phyloP scores from a whole-genome alignment of 768 basidiomycete species.

The Boletus eberwhitei region DNA sequence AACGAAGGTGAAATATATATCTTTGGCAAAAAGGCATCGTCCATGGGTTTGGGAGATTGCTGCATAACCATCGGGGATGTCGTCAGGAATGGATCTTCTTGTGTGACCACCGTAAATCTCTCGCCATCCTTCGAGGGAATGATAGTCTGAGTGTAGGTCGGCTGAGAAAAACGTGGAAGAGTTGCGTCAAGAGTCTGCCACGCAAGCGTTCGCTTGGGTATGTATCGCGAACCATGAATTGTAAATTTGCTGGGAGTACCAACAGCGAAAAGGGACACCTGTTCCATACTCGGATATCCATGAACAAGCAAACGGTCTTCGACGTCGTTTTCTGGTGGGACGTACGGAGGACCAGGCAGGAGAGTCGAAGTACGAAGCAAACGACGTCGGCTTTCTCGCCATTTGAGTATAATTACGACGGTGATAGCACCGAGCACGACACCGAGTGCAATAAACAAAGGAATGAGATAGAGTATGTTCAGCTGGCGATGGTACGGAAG shows the following conservation, averaged over 20 bases:
- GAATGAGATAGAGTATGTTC: constrained; percentile 28
- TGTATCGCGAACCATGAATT: constrained; percentile 28
- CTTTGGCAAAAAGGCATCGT: constrained; percentile 1
- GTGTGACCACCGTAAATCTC: constrained; percentile 19
- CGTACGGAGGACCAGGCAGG: constrained; percentile 27
- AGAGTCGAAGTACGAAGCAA: constrained; percentile 16
- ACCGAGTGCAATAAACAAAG: constrained; percentile 27
- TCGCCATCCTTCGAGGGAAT: constrained; percentile 25
- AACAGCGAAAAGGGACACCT: constrained; percentile 22
- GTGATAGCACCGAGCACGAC: constrained; percentile 22
- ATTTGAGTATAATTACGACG: constrained; percentile 7
- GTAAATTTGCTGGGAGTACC: constrained; percentile 30
- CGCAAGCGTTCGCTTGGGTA: constrained; percentile 8
- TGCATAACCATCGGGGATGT: not conserved
- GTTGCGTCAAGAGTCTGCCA: constrained; percentile 7
- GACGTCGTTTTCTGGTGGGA: constrained; percentile 15
- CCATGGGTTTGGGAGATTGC: not conserved
- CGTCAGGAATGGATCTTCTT: constrained; percentile 23
- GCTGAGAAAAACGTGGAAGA: constrained; percentile 1
- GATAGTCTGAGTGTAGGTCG: constrained; percentile 10
- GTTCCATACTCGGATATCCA: constrained; percentile 25
- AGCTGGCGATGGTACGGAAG: constrained; percentile 18
- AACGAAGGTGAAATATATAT: constrained; percentile 1
- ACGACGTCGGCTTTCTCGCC: constrained; percentile 2
- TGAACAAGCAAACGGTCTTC: constrained; percentile 15